A percentile compares a stretch with the other conserved stretches of the same genome.
Conservation (phyloP, 192 early-diverging fungal species). For the Geranomyces variabilis region DNA sequence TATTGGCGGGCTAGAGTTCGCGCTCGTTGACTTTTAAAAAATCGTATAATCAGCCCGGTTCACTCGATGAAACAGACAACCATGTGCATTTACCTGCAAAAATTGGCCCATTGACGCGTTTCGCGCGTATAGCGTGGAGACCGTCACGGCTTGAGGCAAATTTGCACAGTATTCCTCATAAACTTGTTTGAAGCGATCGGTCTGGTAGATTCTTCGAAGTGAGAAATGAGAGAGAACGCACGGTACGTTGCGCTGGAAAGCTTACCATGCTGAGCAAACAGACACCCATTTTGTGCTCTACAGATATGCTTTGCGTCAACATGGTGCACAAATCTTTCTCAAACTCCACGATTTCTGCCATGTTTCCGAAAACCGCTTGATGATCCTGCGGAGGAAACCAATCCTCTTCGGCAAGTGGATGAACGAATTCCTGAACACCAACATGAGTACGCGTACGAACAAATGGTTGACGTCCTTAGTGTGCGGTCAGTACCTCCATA, state of each 20-base stretch:
- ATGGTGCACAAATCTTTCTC: constrained; percentile 8
- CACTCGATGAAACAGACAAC: constrained; percentile 3
- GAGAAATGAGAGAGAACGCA: background rate
- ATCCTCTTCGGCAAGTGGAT: constrained; percentile 26
- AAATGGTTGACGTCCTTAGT: background rate
- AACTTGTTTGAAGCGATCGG: constrained; percentile 36
- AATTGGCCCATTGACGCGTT: constrained; percentile 34
- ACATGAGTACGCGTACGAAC: background rate
- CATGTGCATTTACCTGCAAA: constrained; percentile 25
- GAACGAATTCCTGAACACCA: constrained; percentile 34
- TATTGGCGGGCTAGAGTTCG: constrained; percentile 31
- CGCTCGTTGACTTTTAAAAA: constrained; percentile 27
- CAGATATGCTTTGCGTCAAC: background rate
- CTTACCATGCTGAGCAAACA: constrained; percentile 12
- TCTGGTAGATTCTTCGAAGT: constrained; percentile 9
- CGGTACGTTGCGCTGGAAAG: background rate
- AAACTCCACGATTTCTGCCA: constrained; percentile 33
- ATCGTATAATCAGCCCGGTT: background rate
- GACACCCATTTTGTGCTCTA: background rate
- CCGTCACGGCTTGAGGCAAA: constrained; percentile 30
- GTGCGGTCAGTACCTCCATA: constrained; percentile 16
- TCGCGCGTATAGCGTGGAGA: constrained; percentile 32
- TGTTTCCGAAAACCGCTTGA: constrained; percentile 33
- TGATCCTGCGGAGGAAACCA: constrained; percentile 39
- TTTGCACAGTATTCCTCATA: constrained; percentile 35